These are phyloP conservation scores for Gautieria morchelliformis DNA, from an alignment of 768 basidiomycete genomes.

Conservation along the genomic window DNA sequence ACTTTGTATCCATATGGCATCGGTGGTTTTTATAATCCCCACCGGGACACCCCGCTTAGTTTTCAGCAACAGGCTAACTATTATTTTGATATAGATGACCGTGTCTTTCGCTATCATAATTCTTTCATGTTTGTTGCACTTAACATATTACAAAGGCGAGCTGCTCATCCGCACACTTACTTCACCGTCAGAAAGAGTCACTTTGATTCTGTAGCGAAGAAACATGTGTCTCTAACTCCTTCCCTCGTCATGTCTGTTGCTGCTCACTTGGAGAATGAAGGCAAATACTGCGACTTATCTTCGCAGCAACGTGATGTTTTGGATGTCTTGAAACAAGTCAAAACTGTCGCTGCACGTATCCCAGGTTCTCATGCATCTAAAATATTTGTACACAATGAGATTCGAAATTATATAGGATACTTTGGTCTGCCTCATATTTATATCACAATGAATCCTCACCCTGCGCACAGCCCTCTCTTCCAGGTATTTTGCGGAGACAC, in stretches of 20 bases:
- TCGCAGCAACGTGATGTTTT: conserved; percentile 16
- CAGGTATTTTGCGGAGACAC: conserved; percentile 10
- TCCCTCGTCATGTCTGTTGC: background rate
- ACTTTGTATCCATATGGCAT: conserved; percentile 13
- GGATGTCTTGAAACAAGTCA: too few species aligned
- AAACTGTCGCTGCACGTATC: conserved; percentile 20
- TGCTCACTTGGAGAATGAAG: conserved; percentile 9
- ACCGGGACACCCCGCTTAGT: background rate
- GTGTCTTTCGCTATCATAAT: too few species aligned
- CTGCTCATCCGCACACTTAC: conserved; percentile 8
- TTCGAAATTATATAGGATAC: too few species aligned
- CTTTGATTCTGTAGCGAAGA: conserved; percentile 8
- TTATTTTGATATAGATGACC: too few species aligned
- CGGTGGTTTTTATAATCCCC: conserved; percentile 9
- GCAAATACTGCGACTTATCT: conserved; percentile 3
- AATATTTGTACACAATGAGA: too few species aligned
- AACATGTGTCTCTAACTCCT: conserved; percentile 1
- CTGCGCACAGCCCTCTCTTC: conserved; percentile 8
- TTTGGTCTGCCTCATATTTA: too few species aligned
- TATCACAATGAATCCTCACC: conserved; percentile 14
- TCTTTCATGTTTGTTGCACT: too few species aligned
- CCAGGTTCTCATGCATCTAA: conserved; percentile 10
- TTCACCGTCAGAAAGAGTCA: conserved; percentile 6
- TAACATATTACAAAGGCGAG: background rate
- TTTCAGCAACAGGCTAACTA: background rate